phyloP scores from a whole-genome alignment of 305 asterid species.

The Rubia balearica region DNA sequence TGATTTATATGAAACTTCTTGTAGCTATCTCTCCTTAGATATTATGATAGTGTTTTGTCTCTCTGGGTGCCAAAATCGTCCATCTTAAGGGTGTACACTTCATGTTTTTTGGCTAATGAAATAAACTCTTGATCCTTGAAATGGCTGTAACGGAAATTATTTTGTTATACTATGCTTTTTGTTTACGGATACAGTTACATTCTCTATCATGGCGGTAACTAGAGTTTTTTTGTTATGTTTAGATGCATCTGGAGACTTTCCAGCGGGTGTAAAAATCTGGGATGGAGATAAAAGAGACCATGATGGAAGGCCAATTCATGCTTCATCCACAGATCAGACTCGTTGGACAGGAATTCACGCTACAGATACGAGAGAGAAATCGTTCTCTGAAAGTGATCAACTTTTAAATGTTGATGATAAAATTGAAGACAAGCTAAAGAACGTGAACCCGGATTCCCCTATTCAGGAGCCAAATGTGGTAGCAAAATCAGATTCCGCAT shows the following conservation, averaged over 20 bases:
- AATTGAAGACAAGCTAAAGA: conserved; percentile 21
- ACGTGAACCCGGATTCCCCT: conserved; percentile 22
- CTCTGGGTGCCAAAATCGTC: neutral
- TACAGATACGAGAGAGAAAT: conserved; percentile 19
- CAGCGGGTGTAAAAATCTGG: conserved; percentile 36
- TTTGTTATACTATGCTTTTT: neutral
- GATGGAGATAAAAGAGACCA: conserved; percentile 33
- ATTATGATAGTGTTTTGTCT: conserved; percentile 11
- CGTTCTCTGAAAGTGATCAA: conserved; percentile 23
- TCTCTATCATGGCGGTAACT: neutral
- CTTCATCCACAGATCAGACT: conserved; percentile 26
- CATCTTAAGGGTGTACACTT: neutral
- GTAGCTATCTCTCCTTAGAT: neutral
- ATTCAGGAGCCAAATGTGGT: conserved; percentile 30
- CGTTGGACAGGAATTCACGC: conserved; percentile 24
- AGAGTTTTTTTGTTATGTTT: conserved; percentile 13
- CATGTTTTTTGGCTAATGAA: neutral
- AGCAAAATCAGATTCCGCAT: conserved; percentile 27
- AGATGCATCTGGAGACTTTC: conserved; percentile 45
- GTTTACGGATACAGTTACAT: neutral
- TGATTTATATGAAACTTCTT: conserved; percentile 4
- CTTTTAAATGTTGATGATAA: conserved; percentile 22
- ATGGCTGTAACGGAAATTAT: neutral
- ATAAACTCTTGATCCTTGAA: neutral
- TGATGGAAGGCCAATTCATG: conserved; percentile 25